Conservation (phyloP, 345 rosid genomes). For the Arabidopsis thaliana region TAIR10.1 NC_003076.8:7959501-7960000, state of each 20-base stretch:
- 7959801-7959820: background rate
- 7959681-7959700: slow-evolving; percentile 3
- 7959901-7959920: background rate
- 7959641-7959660: slow-evolving; percentile 48
- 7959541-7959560: slow-evolving; percentile 24
- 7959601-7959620: slow-evolving; percentile 42
- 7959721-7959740: slow-evolving; percentile 49
- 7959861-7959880: background rate
- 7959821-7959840: background rate
- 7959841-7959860: background rate
- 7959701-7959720: slow-evolving; percentile 17
- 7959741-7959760: slow-evolving; percentile 50
- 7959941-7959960: slow-evolving; percentile 35
- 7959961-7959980: slow-evolving; percentile 12
- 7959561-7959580: slow-evolving; percentile 42
- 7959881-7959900: background rate
- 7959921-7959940: slow-evolving; percentile 30
- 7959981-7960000: background rate
- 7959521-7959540: background rate
- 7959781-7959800: slow-evolving; percentile 45
- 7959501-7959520: slow-evolving; percentile 42
- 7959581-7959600: slow-evolving; percentile 49
- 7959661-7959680: slow-evolving; percentile 39
- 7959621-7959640: slow-evolving; percentile 40
- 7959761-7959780: slow-evolving; percentile 53